phyloP scores from a whole-genome alignment of 1,284 basidiomycete species.

The Gomphus sp. region DNA sequence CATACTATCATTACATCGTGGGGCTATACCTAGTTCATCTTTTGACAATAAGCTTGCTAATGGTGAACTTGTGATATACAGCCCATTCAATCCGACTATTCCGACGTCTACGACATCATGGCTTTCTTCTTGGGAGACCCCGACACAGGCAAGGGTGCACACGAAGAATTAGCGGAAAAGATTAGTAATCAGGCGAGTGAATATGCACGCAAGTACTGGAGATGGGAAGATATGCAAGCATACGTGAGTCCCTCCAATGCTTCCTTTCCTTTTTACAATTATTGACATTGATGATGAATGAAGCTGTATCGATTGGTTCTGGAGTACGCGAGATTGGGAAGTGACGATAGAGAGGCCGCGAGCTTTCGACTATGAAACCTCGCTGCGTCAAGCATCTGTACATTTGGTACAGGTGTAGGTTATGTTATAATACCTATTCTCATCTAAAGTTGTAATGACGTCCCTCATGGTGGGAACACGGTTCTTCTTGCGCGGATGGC shows the following conservation, averaged over 20 bases:
- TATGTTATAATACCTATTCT: too few relatives aligned
- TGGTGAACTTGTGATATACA: constrained; percentile 11
- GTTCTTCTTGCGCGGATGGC: too few relatives aligned
- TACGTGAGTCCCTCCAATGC: constrained; percentile 20
- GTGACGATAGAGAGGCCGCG: constrained; percentile 14
- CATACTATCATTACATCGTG: constrained; percentile 33
- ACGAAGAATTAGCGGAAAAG: constrained; percentile 30
- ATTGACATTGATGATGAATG: neutral
- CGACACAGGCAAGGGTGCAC: constrained; percentile 21
- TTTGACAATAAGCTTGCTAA: neutral
- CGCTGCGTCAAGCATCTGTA: too few relatives aligned
- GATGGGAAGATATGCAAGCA: constrained; percentile 38
- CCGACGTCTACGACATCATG: constrained; percentile 35
- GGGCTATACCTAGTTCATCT: neutral
- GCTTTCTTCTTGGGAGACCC: constrained; percentile 34
- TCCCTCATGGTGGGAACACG: too few relatives aligned
- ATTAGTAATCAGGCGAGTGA: constrained; percentile 29
- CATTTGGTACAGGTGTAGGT: too few relatives aligned
- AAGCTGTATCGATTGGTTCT: constrained; percentile 16
- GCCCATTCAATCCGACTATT: constrained; percentile 34
- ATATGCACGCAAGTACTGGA: constrained; percentile 32
- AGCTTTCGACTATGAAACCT: neutral
- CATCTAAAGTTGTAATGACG: too few relatives aligned
- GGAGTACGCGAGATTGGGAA: constrained; percentile 16
- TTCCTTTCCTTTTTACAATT: neutral